phyloP scores from a whole-genome alignment of 345 rosid species.

The Hibiscus mutabilis region DNA sequence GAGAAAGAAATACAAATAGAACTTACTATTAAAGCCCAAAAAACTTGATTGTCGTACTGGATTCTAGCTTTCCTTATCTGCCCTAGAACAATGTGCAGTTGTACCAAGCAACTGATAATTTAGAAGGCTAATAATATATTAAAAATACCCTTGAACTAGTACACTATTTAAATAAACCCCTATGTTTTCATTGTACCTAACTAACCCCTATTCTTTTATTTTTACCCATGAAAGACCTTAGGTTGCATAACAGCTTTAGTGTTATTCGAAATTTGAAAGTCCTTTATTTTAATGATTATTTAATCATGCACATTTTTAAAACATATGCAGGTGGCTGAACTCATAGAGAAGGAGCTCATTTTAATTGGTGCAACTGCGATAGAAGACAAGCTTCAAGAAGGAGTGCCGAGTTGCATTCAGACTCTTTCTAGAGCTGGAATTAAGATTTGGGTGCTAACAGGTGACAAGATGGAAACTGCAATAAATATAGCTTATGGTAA shows the following conservation, averaged over 20 bases:
- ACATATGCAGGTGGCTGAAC: constrained; percentile 80
- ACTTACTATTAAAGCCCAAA: background rate
- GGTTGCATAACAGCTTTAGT: background rate
- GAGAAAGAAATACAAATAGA: background rate
- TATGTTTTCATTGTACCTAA: no score
- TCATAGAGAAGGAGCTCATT: constrained; percentile 82
- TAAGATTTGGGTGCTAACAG: constrained; percentile 97
- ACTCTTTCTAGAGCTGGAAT: constrained; percentile 98
- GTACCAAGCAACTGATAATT: background rate
- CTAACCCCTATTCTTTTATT: no score
- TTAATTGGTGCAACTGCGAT: constrained; percentile 96
- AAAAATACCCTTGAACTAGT: no score
- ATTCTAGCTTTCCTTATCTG: background rate
- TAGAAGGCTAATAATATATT: background rate
- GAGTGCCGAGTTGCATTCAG: constrained; percentile 93
- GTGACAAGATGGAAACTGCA: constrained; percentile 99
- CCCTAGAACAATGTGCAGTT: background rate
- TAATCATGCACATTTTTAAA: constrained; percentile 11
- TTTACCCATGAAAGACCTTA: no score
- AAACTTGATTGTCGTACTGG: background rate
- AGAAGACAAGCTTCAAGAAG: constrained; percentile 99
- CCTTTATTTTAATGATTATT: constrained; percentile 5
- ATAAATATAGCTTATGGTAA: constrained; percentile 96
- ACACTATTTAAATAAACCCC: no score
- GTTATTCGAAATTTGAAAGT: background rate